Conservation (phyloP, 2,329 filamentous ascomycete species). For the Beauveria varroae region DNA sequence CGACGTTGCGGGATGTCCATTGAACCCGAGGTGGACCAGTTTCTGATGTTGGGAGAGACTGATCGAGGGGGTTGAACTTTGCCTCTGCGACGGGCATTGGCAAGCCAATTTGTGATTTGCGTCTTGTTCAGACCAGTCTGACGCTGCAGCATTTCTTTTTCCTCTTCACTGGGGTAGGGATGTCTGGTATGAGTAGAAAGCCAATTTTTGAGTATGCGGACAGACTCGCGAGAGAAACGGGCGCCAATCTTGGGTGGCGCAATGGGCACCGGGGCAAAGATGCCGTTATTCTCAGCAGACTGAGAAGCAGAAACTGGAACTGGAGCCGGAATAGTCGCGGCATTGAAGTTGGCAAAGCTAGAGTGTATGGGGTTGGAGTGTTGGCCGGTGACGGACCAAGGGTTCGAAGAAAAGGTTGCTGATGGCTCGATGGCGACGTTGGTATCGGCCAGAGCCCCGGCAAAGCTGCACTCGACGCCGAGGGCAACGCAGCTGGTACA, state of each 20-base stretch:
- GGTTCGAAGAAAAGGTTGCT: conserved; percentile 36
- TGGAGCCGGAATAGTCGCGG: neutral
- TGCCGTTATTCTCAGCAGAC: conserved; percentile 16
- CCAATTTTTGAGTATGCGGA: conserved; percentile 80
- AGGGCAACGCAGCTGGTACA: conserved; percentile 57
- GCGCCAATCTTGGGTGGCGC: conserved; percentile 57
- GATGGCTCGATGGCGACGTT: conserved; percentile 22
- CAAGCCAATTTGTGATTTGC: conserved; percentile 89
- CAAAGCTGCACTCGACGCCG: conserved; percentile 51
- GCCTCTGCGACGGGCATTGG: conserved; percentile 76
- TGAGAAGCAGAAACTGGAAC: conserved; percentile 12
- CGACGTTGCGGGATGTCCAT: conserved; percentile 66
- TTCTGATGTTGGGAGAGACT: conserved; percentile 60
- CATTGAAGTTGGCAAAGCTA: neutral
- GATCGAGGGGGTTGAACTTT: conserved; percentile 65
- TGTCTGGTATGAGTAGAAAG: conserved; percentile 70
- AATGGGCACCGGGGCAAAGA: conserved; percentile 19
- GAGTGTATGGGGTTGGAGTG: conserved; percentile 29
- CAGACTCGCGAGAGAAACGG: conserved; percentile 72
- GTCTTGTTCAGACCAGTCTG: conserved; percentile 74
- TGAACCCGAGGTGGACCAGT: conserved; percentile 49
- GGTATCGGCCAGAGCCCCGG: conserved; percentile 28
- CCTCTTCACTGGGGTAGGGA: conserved; percentile 81
- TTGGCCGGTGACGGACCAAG: conserved; percentile 38
- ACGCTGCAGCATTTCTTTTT: conserved; percentile 71